Conservation (phyloP, 768 basidiomycete genomes). For the Dioszegia hungarica region DNA sequence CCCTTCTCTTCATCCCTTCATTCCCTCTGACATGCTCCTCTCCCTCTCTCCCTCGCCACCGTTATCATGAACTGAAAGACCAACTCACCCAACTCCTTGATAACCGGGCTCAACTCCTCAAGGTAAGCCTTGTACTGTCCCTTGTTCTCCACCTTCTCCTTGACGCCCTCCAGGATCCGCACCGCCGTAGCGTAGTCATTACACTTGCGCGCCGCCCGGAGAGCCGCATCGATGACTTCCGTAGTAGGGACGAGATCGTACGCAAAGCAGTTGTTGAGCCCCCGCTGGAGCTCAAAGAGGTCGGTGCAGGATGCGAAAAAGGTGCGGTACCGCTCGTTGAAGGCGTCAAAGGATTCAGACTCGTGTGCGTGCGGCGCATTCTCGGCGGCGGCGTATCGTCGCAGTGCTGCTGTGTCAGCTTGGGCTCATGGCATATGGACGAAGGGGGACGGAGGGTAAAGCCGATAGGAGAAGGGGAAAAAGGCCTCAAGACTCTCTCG, state of each 20-base stretch:
- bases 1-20: no score
- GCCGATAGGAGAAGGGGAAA: neutral
- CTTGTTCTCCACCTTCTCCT: constrained; percentile 97
- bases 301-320: constrained; percentile 93
- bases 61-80: constrained; percentile 7
- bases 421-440: neutral
- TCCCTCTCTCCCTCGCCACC: neutral
- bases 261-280: constrained; percentile 98
- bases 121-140: constrained; percentile 90
- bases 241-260: constrained; percentile 63
- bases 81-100: constrained; percentile 81
- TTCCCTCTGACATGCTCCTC: neutral
- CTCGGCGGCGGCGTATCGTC: neutral
- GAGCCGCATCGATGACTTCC: constrained; percentile 46
- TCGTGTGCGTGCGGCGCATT: constrained; percentile 59
- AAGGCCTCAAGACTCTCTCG: neutral
- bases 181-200: constrained; percentile 98
- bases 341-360: constrained; percentile 88
- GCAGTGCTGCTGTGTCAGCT: neutral
- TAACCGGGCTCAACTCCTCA: constrained; percentile 77
- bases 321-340: constrained; percentile 84
- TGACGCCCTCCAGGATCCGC: constrained; percentile 88
- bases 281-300: constrained; percentile 97
- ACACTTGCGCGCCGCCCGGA: constrained; percentile 59
- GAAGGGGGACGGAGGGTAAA: neutral